These are phyloP conservation scores for Cardamine chenopodiifolia DNA, from an alignment of 345 rosid species.

Conservation along the genomic window DNA sequence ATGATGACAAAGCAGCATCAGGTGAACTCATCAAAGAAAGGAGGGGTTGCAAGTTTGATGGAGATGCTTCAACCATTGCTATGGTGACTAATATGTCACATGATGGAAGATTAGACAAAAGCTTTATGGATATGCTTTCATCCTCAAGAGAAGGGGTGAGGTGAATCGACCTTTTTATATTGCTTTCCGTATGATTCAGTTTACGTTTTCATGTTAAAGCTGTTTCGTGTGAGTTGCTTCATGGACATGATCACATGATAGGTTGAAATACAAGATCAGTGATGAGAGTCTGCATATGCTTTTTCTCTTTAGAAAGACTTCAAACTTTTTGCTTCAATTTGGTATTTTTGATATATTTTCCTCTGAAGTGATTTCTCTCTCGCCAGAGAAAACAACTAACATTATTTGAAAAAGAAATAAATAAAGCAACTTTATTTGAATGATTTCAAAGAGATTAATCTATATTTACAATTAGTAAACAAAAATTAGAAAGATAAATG, in stretches of 20 bases:
- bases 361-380: not conserved
- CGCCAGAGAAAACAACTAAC: not conserved
- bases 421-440: conserved; percentile 1
- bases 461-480: conserved; percentile 21
- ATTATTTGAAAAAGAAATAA: not conserved
- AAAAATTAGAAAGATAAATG: not conserved
- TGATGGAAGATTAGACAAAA: conserved; percentile 11
- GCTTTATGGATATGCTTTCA: not conserved
- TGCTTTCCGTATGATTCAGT: not conserved
- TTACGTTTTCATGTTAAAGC: not conserved
- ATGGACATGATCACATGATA: not conserved
- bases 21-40: not conserved
- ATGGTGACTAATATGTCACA: too few species aligned
- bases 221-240: not conserved
- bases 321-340: not conserved
- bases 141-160: not conserved
- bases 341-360: not conserved
- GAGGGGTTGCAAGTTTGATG: too few species aligned
- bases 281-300: not conserved
- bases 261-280: not conserved
- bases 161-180: not conserved
- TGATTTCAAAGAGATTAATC: conserved; percentile 12
- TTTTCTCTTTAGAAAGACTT: not conserved
- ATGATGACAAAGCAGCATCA: not conserved
- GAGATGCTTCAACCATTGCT: too few species aligned